Conservation (phyloP, 2,329 filamentous ascomycete species). For the Alternaria conjuncta region DNA sequence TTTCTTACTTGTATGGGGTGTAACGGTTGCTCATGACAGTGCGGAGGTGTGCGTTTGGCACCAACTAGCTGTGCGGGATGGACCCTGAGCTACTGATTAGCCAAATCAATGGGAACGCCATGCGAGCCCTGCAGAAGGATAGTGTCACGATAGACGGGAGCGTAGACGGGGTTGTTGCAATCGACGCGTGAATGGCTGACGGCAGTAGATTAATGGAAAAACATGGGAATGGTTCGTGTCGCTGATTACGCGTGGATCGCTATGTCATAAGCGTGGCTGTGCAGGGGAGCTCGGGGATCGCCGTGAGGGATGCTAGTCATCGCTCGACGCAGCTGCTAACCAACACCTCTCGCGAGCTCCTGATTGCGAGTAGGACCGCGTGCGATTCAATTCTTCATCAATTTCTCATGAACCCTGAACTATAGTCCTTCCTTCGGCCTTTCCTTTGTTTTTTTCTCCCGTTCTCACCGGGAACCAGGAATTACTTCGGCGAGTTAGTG, state of each 20-base stretch:
- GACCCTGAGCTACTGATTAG: background rate
- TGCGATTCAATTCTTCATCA: background rate
- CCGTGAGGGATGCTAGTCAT: background rate
- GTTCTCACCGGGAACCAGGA: background rate
- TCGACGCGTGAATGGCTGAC: background rate
- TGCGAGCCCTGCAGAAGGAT: conserved; percentile 3
- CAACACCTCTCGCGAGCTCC: conserved; percentile 8
- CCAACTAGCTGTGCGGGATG: background rate
- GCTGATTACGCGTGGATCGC: background rate
- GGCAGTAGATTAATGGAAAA: background rate
- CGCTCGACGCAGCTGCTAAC: background rate
- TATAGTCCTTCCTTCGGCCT: conserved; percentile 3
- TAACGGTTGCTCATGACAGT: background rate
- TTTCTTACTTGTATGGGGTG: background rate
- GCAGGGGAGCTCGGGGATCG: conserved; percentile 7
- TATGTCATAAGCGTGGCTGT: conserved; percentile 8
- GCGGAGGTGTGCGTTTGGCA: background rate
- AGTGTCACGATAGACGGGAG: conserved; percentile 4
- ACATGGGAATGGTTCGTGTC: background rate
- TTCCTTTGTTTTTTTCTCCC: conserved; percentile 2
- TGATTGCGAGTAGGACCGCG: conserved; percentile 5
- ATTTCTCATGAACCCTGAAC: background rate
- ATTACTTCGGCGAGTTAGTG: conserved; percentile 8
- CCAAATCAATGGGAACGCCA: background rate
- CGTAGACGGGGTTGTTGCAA: background rate